Percentiles rank a stretch among this genome's conserved stretches.
Conservation (phyloP, 441 rosid genomes). For the Erysimum pusillum region DNA sequence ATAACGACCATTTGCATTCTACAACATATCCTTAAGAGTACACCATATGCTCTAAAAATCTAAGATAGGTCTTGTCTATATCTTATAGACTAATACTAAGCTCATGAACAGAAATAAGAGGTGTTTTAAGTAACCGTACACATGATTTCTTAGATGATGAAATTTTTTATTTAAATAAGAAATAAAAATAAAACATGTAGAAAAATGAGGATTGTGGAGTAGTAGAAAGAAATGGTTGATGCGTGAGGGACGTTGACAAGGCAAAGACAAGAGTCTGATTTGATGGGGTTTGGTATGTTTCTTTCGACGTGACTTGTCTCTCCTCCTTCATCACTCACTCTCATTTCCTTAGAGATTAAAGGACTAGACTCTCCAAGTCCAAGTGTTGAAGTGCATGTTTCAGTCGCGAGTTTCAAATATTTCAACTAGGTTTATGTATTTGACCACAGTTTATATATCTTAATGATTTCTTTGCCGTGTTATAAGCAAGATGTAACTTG, state of each 20-base stretch:
- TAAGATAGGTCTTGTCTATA: background rate
- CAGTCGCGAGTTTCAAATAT: background rate
- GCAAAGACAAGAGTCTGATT: conserved; percentile 66
- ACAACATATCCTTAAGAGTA: background rate
- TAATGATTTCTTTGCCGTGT: background rate
- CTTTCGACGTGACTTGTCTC: conserved; percentile 74
- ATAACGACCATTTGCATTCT: background rate
- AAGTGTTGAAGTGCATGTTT: background rate
- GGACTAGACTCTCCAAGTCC: conserved; percentile 16
- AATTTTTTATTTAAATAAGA: background rate
- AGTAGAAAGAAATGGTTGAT: conserved; percentile 30
- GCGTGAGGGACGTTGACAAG: conserved; percentile 69
- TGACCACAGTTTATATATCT: background rate
- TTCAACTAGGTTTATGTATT: conserved; percentile 14
- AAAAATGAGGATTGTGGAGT: conserved; percentile 24
- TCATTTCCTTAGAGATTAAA: background rate
- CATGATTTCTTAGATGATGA: background rate
- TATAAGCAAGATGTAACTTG: background rate
- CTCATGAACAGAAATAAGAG: background rate
- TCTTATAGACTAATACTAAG: background rate
- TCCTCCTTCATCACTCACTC: conserved; percentile 56
- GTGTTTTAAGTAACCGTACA: background rate
- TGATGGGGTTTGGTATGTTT: conserved; percentile 64
- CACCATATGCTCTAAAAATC: background rate
- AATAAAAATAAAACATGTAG: conserved; percentile 16